A percentile compares a stretch with the other conserved stretches of the same genome.
These are phyloP conservation scores for Akebia trifoliata DNA, from an alignment of 164 flowering plant species.

Conservation along the genomic window DNA sequence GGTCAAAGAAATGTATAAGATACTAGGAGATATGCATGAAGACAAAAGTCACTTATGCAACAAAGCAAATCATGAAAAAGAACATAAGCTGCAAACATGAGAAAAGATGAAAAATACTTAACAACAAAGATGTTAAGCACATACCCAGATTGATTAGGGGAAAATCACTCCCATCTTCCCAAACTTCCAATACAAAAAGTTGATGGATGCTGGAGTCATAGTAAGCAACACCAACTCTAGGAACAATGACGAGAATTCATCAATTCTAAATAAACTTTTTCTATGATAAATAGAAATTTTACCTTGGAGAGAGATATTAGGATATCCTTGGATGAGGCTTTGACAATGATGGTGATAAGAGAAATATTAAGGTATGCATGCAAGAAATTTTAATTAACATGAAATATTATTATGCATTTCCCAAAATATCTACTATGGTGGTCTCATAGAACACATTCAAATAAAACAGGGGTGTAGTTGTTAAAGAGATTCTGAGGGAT, in stretches of 20 bases:
- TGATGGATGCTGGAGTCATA: conserved; percentile 72
- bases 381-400: no score
- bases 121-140: background rate
- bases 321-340: no score
- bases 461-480: no score
- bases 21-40: background rate
- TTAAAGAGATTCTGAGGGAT: no score
- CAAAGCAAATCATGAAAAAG: background rate
- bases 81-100: background rate
- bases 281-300: no score
- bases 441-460: no score
- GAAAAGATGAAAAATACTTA: background rate
- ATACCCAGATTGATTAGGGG: conserved; percentile 78
- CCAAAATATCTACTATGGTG: no score
- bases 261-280: background rate
- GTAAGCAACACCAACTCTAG: conserved; percentile 86
- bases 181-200: conserved; percentile 83
- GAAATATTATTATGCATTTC: no score
- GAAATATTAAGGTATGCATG: no score
- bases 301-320: no score
- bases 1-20: conserved; percentile 1
- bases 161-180: conserved; percentile 81
- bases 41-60: background rate
- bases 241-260: conserved; percentile 7
- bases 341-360: no score